Evolutionary conservation across 306 rosid species (phyloP).

Genomic region (Castanospermum australe): DNA sequence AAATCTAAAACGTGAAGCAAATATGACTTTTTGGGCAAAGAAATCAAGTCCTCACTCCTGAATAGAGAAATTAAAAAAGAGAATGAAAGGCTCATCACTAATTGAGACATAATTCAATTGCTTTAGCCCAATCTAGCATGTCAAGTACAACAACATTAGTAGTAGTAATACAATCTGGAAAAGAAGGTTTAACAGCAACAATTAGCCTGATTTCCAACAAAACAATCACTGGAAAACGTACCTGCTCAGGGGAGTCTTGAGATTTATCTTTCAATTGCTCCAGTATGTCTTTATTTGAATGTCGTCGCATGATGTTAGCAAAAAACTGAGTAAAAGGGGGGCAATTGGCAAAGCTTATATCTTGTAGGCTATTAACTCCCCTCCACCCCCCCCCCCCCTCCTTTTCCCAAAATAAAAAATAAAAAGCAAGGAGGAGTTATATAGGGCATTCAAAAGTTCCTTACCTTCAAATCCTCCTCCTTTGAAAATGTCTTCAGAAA

Average conservation of each 20-base stretch:
- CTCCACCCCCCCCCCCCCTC: too few relatives aligned
- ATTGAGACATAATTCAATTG: not conserved
- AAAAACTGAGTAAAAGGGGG: constrained; percentile 44
- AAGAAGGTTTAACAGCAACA: not conserved
- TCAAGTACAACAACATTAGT: not conserved
- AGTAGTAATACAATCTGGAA: not conserved
- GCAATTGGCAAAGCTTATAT: not conserved
- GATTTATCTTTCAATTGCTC: constrained; percentile 39
- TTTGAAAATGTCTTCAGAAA: constrained; percentile 63
- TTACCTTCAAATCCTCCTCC: constrained; percentile 56
- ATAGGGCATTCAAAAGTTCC: not conserved
- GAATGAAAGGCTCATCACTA: not conserved
- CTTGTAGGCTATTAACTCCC: not conserved
- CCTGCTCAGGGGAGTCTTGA: constrained; percentile 69
- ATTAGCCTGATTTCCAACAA: not conserved
- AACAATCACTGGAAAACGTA: constrained; percentile 27
- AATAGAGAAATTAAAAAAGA: not conserved
- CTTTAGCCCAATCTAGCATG: not conserved
- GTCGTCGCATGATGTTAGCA: constrained; percentile 49
- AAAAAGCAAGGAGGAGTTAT: not conserved
- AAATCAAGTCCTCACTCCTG: not conserved
- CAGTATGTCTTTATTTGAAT: constrained; percentile 45
- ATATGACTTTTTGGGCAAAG: not conserved
- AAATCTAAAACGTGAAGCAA: not conserved
- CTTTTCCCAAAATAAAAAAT: too few relatives aligned